These are phyloP conservation scores for Glycine tomentella DNA, from an alignment of 306 rosid species.

Conservation along the genomic window DNA sequence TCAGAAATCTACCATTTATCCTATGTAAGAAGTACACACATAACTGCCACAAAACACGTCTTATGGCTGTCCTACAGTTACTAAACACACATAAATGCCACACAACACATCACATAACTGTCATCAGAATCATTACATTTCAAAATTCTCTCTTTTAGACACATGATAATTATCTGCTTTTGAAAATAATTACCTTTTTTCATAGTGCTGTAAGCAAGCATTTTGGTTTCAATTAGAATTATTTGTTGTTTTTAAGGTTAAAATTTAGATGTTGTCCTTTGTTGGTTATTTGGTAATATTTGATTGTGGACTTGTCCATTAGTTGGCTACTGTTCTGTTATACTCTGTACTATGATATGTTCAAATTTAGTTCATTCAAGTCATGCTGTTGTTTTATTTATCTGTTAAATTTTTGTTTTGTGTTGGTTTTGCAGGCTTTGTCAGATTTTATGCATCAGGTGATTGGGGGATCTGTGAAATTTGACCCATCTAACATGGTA, in stretches of 20 bases:
- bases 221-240: not conserved
- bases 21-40: not conserved
- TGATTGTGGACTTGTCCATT: constrained; percentile 13
- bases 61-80: not conserved
- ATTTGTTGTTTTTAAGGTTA: constrained; percentile 11
- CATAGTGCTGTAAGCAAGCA: not conserved
- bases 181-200: constrained; percentile 18
- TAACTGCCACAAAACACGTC: not conserved
- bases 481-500: constrained; percentile 74
- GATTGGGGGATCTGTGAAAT: constrained; percentile 65
- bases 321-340: not conserved
- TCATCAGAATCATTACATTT: constrained; percentile 1
- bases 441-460: constrained; percentile 79
- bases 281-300: constrained; percentile 27
- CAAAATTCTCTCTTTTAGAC: not conserved
- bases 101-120: not conserved
- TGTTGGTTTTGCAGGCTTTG: constrained; percentile 64
- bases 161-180: not conserved
- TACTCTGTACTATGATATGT: not conserved
- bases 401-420: constrained; percentile 34
- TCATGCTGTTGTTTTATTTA: constrained; percentile 8
- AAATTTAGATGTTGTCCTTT: not conserved
- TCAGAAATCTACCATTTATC: not conserved
- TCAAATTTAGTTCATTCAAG: not conserved
- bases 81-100: not conserved